These are phyloP conservation scores for Euphrasia confusa DNA, from an alignment of 257 asterid species.

Conservation along the genomic window DNA sequence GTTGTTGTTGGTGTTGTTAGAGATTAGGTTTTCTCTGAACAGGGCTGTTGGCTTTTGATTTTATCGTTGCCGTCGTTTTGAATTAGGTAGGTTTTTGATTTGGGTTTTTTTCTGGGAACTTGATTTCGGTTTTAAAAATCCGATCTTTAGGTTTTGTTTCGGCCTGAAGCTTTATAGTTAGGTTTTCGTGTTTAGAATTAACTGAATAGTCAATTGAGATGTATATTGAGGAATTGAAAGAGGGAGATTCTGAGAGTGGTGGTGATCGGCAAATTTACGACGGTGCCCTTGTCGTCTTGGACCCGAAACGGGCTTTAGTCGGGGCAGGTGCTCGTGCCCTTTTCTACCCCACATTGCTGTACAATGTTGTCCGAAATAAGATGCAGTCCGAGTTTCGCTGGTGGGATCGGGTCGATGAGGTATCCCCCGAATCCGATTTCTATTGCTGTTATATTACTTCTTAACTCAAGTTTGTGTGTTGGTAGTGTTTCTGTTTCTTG, in stretches of 20 bases:
- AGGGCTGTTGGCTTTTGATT: too few relatives aligned
- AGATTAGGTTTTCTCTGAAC: too few relatives aligned
- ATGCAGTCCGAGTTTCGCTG: slow-evolving; percentile 85
- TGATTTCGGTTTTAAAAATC: neutral
- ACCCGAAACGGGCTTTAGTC: slow-evolving; percentile 70
- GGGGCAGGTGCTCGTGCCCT: slow-evolving; percentile 97
- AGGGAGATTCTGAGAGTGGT: slow-evolving; percentile 43
- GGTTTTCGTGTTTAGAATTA: slow-evolving; percentile 10
- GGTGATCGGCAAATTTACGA: slow-evolving; percentile 33
- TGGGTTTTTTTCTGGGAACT: slow-evolving; percentile 26
- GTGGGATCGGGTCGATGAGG: slow-evolving; percentile 99
- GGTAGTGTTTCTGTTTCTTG: too few relatives aligned
- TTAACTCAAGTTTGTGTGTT: neutral
- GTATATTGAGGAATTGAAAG: slow-evolving; percentile 73
- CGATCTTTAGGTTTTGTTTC: slow-evolving; percentile 21
- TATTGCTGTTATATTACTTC: too few relatives aligned
- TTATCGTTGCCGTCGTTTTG: neutral
- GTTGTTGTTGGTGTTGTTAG: slow-evolving; percentile 29
- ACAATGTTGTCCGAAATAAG: slow-evolving; percentile 81
- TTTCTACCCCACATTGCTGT: slow-evolving; percentile 87
- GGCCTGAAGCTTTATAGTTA: slow-evolving; percentile 3
- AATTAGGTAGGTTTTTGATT: slow-evolving; percentile 12
- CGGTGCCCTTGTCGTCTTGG: slow-evolving; percentile 47
- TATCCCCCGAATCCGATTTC: slow-evolving; percentile 20
- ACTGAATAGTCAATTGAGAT: slow-evolving; percentile 30